Base-by-base conservation (phyloP, 2,329 filamentous ascomycete species). In the Colletotrichum acutatum region DNA sequence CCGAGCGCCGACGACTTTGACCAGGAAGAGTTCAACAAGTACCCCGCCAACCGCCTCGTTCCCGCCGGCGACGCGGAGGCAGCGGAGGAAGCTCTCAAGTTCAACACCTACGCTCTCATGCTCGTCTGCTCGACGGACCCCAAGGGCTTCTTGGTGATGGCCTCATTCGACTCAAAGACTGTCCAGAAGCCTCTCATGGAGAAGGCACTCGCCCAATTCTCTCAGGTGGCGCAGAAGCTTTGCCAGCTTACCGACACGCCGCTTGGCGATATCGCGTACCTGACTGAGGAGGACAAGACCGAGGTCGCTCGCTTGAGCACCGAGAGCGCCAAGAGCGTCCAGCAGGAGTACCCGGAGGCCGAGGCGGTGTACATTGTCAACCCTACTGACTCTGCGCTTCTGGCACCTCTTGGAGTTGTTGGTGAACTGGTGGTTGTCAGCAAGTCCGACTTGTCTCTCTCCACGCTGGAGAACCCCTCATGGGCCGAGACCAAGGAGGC, bases 111-210 rank as follows among this genome's bases (percentile, higher is more conserved):
- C 77, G 87, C 90, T 1, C 86, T 93, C 37, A 92, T 93, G 84
- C 81, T 93, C 24, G 90, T 92, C 54, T 93, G 90, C 78, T 90
- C 88, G 4, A 81, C 92, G 6, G 86, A 89, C 46, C 83, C 86
- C 2, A 83, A 85, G 72, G 86, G 88, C 1, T 89, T 92, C 77
- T 80, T 88, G 19, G 83, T 91, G 68, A 91, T 90, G 83, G 90
- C 90, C 0, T 91, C 90, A 76, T 92, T 92, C 76, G 90, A 93
- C 77, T 90, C 90, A 26, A 87, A 87, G n/a, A 86, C 87, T 0
- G 86, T 93, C 22, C 83, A 83, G 22, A 83, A 82, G 37, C 80
- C 82, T 28, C 84, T 86, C 22, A 89, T 91, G 81, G 82, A 90
- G 76, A 83, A 84, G 37, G 87, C 88, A 3, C 81, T 91, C 26